Percentiles rank a stretch among this genome's conserved stretches.
These are phyloP conservation scores for Myxozyma neglecta DNA, from an alignment of 805 yeast species.

Conservation along the genomic window DNA sequence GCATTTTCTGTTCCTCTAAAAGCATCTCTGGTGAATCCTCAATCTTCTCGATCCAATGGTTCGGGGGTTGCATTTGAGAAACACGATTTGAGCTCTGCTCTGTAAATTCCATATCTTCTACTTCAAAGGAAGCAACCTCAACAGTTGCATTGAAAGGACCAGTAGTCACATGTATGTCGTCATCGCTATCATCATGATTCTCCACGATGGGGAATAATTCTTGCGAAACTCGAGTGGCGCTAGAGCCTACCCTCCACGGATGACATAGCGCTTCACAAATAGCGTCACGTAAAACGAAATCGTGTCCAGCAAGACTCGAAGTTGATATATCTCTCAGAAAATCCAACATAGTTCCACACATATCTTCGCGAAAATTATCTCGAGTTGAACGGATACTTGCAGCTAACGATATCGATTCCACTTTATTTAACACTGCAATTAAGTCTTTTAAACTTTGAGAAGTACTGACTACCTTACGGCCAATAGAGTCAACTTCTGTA, in stretches of 20 bases:
- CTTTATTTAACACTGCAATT: constrained; percentile 52
- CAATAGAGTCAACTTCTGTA: constrained; percentile 57
- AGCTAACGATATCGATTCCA: constrained; percentile 64
- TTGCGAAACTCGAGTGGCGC: constrained; percentile 25
- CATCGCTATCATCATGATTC: constrained; percentile 45
- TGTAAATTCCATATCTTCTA: neutral
- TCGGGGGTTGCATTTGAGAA: neutral
- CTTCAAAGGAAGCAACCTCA: neutral
- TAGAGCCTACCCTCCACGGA: constrained; percentile 61
- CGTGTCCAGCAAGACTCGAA: constrained; percentile 54
- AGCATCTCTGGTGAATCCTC: constrained; percentile 1
- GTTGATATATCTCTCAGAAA: constrained; percentile 64
- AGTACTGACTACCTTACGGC: constrained; percentile 67
- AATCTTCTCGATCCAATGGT: constrained; percentile 9
- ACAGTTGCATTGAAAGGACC: neutral
- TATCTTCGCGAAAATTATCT: constrained; percentile 75
- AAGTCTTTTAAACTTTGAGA: constrained; percentile 54
- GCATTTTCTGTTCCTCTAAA: neutral
- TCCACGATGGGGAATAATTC: constrained; percentile 18
- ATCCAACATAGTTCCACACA: constrained; percentile 68
- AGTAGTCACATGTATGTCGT: constrained; percentile 38
- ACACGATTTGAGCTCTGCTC: neutral
- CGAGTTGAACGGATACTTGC: constrained; percentile 65
- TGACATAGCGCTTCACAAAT: constrained; percentile 60
- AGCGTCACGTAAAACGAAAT: constrained; percentile 49